Evolutionary conservation across 1,284 basidiomycete species (phyloP).

Genomic region (Xerocomus nothofagi): DNA sequence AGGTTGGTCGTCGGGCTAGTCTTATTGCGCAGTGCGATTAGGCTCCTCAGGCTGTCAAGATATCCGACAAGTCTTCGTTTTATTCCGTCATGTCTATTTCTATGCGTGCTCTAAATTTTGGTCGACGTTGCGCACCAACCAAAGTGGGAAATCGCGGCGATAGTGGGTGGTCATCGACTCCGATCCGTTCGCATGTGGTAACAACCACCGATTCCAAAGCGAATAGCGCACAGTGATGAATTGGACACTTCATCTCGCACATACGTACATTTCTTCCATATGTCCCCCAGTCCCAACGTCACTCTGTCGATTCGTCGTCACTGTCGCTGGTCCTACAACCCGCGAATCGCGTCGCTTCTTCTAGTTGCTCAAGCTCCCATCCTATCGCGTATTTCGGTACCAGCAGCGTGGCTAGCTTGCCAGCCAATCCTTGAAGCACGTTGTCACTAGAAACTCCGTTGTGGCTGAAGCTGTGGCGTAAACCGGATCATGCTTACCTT

Average conservation of each 20-base stretch:
- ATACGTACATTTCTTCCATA: not conserved
- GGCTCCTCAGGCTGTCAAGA: too few species aligned
- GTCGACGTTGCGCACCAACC: not conserved
- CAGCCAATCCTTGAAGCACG: slow-evolving; percentile 46
- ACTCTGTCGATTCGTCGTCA: slow-evolving; percentile 51
- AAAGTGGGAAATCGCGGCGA: slow-evolving; percentile 1
- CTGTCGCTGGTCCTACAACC: slow-evolving; percentile 49
- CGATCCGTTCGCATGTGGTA: slow-evolving; percentile 10
- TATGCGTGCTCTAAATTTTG: not conserved
- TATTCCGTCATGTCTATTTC: not conserved
- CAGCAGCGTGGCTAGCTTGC: slow-evolving; percentile 39
- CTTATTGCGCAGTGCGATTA: too few species aligned
- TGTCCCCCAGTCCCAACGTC: slow-evolving; percentile 10
- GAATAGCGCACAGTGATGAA: not conserved
- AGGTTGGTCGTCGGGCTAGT: too few species aligned
- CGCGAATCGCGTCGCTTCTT: slow-evolving; percentile 48
- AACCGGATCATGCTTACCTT: slow-evolving; percentile 42
- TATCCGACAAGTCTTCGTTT: not conserved
- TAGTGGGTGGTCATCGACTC: slow-evolving; percentile 2
- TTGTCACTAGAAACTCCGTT: slow-evolving; percentile 50
- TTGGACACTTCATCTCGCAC: not conserved
- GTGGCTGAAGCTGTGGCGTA: not conserved
- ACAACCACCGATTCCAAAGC: slow-evolving; percentile 1
- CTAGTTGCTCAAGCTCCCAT: slow-evolving; percentile 69
- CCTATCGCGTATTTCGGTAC: slow-evolving; percentile 58